phyloP scores from a whole-genome alignment of 2,329 filamentous ascomycete genomes.

The Zopfia rhizophila region DNA sequence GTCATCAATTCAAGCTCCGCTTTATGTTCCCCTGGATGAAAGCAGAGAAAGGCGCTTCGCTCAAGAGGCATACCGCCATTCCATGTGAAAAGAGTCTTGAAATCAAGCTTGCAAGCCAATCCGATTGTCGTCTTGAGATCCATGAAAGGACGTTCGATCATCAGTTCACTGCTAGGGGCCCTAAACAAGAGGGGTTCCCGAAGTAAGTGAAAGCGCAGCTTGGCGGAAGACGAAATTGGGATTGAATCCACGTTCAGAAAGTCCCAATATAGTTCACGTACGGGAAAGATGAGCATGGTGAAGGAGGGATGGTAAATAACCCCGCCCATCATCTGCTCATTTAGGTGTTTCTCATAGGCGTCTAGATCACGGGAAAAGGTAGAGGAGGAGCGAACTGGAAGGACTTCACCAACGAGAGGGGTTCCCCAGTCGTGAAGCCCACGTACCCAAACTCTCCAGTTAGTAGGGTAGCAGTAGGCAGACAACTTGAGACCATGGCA shows the following conservation, averaged over 20 bases:
- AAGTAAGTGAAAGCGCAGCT: background rate
- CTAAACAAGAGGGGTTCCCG: background rate
- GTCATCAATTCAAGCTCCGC: conserved; percentile 43
- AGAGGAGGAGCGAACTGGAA: background rate
- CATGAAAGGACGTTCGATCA: background rate
- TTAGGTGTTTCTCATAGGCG: background rate
- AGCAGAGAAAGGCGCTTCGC: conserved; percentile 39
- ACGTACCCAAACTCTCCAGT: background rate
- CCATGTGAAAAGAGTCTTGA: conserved; percentile 35
- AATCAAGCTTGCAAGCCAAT: conserved; percentile 29
- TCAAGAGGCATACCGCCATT: conserved; percentile 26
- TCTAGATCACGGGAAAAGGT: background rate
- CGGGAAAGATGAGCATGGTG: background rate
- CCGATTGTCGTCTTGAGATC: conserved; percentile 28
- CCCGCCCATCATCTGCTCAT: background rate
- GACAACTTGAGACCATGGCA: background rate
- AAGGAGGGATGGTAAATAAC: background rate
- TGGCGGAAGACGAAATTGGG: background rate
- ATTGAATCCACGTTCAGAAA: background rate
- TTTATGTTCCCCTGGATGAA: conserved; percentile 37
- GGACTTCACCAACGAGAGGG: background rate
- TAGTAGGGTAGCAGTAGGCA: background rate
- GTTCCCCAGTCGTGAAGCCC: background rate
- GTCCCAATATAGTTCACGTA: background rate
- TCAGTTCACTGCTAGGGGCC: background rate